Conservation (phyloP, 371 early-diverging fungal genomes). For the Mortierella polycephala region DNA sequence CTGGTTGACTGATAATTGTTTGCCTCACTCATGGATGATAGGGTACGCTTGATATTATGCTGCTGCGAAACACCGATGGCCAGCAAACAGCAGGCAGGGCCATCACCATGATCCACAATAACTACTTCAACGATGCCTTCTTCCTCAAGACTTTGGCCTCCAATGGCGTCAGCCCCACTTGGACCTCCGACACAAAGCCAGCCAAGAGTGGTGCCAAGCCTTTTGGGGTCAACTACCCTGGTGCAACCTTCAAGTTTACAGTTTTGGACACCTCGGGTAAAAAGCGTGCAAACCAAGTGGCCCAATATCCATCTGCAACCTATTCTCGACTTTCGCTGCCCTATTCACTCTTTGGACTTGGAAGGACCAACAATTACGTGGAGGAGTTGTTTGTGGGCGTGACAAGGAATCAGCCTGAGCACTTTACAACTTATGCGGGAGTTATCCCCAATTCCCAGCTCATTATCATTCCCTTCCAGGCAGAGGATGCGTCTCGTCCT, state of each 20-base stretch:
- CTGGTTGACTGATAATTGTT: background rate
- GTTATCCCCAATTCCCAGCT: conserved; percentile 95
- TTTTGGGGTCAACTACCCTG: conserved; percentile 85
- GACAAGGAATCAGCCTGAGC: conserved; percentile 67
- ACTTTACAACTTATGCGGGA: conserved; percentile 68
- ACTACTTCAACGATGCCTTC: conserved; percentile 92
- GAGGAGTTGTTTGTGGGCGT: conserved; percentile 91
- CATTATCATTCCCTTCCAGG: conserved; percentile 87
- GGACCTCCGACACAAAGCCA: conserved; percentile 57
- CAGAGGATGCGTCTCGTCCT: conserved; percentile 59
- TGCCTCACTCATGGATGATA: conserved; percentile 20
- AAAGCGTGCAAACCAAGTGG: conserved; percentile 80
- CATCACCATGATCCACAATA: conserved; percentile 75
- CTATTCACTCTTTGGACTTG: conserved; percentile 87
- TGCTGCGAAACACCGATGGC: conserved; percentile 52
- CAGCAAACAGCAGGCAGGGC: conserved; percentile 40
- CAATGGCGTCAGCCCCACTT: conserved; percentile 79
- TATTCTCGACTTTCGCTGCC: conserved; percentile 86
- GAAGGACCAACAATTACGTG: conserved; percentile 95
- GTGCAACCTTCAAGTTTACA: conserved; percentile 86
- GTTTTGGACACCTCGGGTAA: conserved; percentile 83
- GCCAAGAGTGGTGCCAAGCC: conserved; percentile 59
- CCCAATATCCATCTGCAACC: conserved; percentile 83
- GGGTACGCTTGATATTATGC: conserved; percentile 89
- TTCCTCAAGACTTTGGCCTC: conserved; percentile 88